Evolutionary conservation across 257 asterid genomes (phyloP).

Genomic region (Gardenia jasminoides): DNA sequence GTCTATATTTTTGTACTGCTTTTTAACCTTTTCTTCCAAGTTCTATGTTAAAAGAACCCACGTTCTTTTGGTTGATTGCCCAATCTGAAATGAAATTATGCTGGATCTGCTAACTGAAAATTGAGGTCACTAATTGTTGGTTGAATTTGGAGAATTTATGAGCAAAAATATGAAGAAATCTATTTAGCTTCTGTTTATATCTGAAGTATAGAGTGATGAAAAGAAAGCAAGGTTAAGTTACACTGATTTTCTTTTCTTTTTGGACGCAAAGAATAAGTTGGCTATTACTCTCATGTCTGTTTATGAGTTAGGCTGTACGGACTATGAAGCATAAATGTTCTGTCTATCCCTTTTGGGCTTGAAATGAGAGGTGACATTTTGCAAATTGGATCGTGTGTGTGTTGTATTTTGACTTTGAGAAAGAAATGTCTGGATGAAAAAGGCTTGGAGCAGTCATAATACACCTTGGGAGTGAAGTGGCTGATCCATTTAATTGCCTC

Average conservation of each 20-base stretch:
- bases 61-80: slow-evolving; percentile 19
- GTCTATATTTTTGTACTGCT: slow-evolving; percentile 37
- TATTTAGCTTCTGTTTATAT: neutral
- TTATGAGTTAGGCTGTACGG: neutral
- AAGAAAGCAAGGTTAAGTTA: neutral
- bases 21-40: slow-evolving; percentile 9
- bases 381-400: slow-evolving; percentile 21
- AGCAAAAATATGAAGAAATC: neutral
- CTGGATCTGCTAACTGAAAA: slow-evolving; percentile 9
- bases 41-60: slow-evolving; percentile 18
- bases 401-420: slow-evolving; percentile 24
- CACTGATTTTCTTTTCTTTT: slow-evolving; percentile 1
- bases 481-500: slow-evolving; percentile 34
- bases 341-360: slow-evolving; percentile 22
- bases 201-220: neutral
- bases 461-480: slow-evolving; percentile 18
- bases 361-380: slow-evolving; percentile 16
- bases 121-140: neutral
- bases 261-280: neutral
- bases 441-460: slow-evolving; percentile 11
- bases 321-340: neutral
- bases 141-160: slow-evolving; percentile 6
- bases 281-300: neutral
- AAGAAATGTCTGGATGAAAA: slow-evolving; percentile 40
- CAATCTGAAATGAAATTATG: slow-evolving; percentile 18